Evolutionary conservation across 139 green algal genomes (phyloP).

Genomic region (Haematococcus lacustris): DNA sequence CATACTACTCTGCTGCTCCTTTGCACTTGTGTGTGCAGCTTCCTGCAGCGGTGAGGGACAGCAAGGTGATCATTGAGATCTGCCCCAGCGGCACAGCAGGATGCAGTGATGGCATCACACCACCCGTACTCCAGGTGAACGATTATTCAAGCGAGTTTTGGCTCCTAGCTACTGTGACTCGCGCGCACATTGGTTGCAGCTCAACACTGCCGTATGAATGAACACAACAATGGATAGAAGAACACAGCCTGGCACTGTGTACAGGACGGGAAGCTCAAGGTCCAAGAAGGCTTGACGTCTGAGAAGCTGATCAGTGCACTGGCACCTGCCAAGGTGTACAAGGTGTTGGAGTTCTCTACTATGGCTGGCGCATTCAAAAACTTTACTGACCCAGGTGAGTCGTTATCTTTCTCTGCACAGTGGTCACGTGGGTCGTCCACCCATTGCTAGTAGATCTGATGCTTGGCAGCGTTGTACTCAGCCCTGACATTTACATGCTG

Average conservation of each 20-base stretch:
- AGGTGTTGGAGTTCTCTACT: conserved; percentile 50
- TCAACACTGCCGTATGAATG: no score
- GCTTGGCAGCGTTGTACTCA: no score
- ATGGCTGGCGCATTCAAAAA: conserved; percentile 46
- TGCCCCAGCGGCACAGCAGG: conserved; percentile 24
- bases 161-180: no score
- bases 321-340: conserved; percentile 4
- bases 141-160: no score
- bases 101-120: conserved; percentile 32
- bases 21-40: background rate
- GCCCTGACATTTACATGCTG: no score
- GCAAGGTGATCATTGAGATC: conserved; percentile 21
- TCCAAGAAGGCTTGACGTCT: conserved; percentile 27
- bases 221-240: no score
- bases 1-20: background rate
- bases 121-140: conserved; percentile 26
- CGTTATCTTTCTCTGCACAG: no score
- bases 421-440: no score
- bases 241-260: no score
- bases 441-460: no score
- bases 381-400: conserved; percentile 27
- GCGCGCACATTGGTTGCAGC: no score
- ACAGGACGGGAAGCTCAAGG: conserved; percentile 8
- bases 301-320: conserved; percentile 30
- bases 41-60: background rate